Evolutionary conservation across 164 flowering plant species (phyloP).

Genomic region (Tetrastigma voinierianum): DNA sequence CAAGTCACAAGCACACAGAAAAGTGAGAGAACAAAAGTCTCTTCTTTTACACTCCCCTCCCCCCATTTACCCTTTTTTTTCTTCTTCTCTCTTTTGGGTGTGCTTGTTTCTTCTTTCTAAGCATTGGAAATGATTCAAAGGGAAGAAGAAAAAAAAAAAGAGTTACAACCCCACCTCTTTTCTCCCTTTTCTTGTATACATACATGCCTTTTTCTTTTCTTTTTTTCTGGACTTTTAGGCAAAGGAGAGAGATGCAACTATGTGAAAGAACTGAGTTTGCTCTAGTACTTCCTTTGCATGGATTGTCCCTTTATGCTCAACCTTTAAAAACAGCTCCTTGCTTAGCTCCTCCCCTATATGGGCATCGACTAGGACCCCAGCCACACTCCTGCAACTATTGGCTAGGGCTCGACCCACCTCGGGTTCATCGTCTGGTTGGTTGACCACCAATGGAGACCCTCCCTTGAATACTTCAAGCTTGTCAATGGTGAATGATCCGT

Average conservation of each 20-base stretch:
- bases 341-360: slow-evolving; percentile 74
- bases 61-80: too few species aligned
- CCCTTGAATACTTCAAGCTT: slow-evolving; percentile 73
- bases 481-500: slow-evolving; percentile 62
- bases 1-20: slow-evolving; percentile 12
- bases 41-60: too few species aligned
- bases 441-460: slow-evolving; percentile 82
- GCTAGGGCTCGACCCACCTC: slow-evolving; percentile 81
- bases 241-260: slow-evolving; percentile 78
- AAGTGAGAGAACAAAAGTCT: background rate
- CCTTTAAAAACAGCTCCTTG: slow-evolving; percentile 59
- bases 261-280: slow-evolving; percentile 75
- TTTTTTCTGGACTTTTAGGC: slow-evolving; percentile 3
- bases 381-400: slow-evolving; percentile 70
- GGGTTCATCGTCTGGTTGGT: slow-evolving; percentile 57
- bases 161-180: background rate
- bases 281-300: slow-evolving; percentile 71
- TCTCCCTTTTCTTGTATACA: background rate
- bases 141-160: background rate
- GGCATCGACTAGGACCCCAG: slow-evolving; percentile 86
- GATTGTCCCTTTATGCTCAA: slow-evolving; percentile 51
- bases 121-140: too few species aligned
- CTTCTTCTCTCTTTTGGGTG: too few species aligned
- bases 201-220: background rate
- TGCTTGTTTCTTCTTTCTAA: too few species aligned